phyloP scores from a whole-genome alignment of 2,329 filamentous ascomycete species.

The Xylariaceae sp. region DNA sequence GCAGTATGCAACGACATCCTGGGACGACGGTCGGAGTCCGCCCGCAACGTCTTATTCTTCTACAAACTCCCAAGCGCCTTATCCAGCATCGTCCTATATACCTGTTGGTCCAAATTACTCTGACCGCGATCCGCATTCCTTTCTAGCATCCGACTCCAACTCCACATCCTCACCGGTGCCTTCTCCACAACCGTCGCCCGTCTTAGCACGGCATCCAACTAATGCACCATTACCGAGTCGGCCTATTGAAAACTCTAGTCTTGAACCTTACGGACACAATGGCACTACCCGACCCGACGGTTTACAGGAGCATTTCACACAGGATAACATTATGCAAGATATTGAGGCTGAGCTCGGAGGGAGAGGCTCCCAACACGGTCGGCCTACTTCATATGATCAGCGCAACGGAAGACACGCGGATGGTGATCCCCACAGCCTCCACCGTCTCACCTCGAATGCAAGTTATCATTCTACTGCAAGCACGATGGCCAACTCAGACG shows the following conservation, averaged over 20 bases:
- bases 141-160: conserved; percentile 45
- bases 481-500: conserved; percentile 39
- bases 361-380: conserved; percentile 38
- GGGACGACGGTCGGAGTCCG: conserved; percentile 39
- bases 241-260: conserved; percentile 43
- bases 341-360: conserved; percentile 51
- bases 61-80: conserved; percentile 43
- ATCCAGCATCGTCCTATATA: conserved; percentile 50
- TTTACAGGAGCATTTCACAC: conserved; percentile 40
- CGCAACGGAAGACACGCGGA: conserved; percentile 46
- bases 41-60: conserved; percentile 37
- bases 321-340: conserved; percentile 54
- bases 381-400: conserved; percentile 34
- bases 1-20: conserved; percentile 32
- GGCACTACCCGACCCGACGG: conserved; percentile 33
- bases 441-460: conserved; percentile 36
- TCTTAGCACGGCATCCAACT: conserved; percentile 55
- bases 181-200: conserved; percentile 44
- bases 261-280: conserved; percentile 42
- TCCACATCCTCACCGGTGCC: conserved; percentile 47
- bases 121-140: conserved; percentile 44
- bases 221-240: conserved; percentile 56
- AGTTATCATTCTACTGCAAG: conserved; percentile 48
- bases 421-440: conserved; percentile 44
- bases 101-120: conserved; percentile 50